phyloP scores from a whole-genome alignment of 192 early-diverging fungal genomes.

The Coemansia sp. region DNA sequence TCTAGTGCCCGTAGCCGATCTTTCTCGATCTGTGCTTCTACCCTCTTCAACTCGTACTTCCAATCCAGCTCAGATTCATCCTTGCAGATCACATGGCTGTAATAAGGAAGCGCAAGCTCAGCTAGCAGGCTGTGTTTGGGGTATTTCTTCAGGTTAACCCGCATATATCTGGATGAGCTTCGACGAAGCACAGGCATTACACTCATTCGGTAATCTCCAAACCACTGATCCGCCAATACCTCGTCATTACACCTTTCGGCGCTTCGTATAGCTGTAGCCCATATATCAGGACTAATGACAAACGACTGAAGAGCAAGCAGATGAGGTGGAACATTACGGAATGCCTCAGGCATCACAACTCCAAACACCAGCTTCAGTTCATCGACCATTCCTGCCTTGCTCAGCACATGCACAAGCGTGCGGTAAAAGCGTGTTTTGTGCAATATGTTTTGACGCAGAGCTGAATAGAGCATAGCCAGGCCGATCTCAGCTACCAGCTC shows the following conservation, averaged over 20 bases:
- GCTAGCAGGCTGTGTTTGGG: slow-evolving; percentile 28
- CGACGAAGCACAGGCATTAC: slow-evolving; percentile 49
- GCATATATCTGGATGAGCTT: slow-evolving; percentile 35
- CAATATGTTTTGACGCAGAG: slow-evolving; percentile 21
- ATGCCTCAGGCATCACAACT: slow-evolving; percentile 21
- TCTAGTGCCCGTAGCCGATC: slow-evolving; percentile 46
- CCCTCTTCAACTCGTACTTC: slow-evolving; percentile 32
- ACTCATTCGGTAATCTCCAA: slow-evolving; percentile 50
- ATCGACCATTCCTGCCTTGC: slow-evolving; percentile 11
- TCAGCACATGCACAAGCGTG: slow-evolving; percentile 23
- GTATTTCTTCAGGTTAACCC: slow-evolving; percentile 9
- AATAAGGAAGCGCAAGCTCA: slow-evolving; percentile 30
- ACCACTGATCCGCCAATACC: slow-evolving; percentile 35
- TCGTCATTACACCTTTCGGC: slow-evolving; percentile 19
- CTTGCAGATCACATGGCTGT: background rate
- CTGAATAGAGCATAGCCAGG: slow-evolving; percentile 35
- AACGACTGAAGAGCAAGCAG: slow-evolving; percentile 23
- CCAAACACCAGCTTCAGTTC: slow-evolving; percentile 34
- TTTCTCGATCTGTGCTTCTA: slow-evolving; percentile 41
- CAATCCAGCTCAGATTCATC: too few relatives aligned
- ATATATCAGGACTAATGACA: slow-evolving; percentile 27
- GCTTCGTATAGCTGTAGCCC: slow-evolving; percentile 30
- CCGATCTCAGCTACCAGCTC: slow-evolving; percentile 36
- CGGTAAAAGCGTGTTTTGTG: slow-evolving; percentile 28
- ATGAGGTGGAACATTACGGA: slow-evolving; percentile 24